Evolutionary conservation across 2,329 filamentous ascomycete species (phyloP), one percentile per base, ranked within the genome.

Genomic region (Fusarium bulbicola): DNA sequence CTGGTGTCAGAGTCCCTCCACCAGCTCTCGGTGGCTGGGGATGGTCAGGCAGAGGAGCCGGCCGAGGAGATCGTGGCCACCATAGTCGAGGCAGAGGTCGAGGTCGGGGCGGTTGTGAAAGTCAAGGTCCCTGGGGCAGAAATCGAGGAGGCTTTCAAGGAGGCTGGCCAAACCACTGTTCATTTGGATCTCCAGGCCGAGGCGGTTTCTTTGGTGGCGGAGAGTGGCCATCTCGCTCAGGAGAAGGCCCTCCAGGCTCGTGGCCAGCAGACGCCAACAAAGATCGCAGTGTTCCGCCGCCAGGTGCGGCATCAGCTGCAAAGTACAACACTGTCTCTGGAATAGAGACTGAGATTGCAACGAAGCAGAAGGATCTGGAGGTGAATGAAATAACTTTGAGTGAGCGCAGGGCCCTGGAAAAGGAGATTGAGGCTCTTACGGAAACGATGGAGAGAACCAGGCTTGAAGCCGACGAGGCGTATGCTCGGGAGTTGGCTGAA

Each of bases 391-490:
- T 76, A n/a, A 73, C 81, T 3, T 70, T 73, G 20, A 66, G 59
- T 16, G 72, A 76, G 39, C 74, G 71, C 47, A 54, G 59, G 12
- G 78, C 74, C 12, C 43, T 77, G 40, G 81, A 82, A 59, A 78
- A 73, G 65, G 82, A 84, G 71, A 77, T 86, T 45, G 80, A 84
- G 63, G 78, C 76, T 37, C 73, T 88, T 61, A 81, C 81, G 46
- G 68, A 72, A 18, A 79, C 80, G 52, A 73, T 87, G 32, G 81
- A 84, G 58, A 63, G 70, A 62, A 63, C 87, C 61, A 78, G 81
- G 66, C 67, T 86, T 11, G 82, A 86, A 76, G 85, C 83, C 5
- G 86, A 88, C 59, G 86, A 84, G 74, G 82, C 84, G 68, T 85
- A 85, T 67, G 86, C 85, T 36, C 80, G 81, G 67, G 83, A 85